Evolutionary conservation across 257 asterid genomes (phyloP).

Genomic region (Oldenlandia corymbosa): DNA sequence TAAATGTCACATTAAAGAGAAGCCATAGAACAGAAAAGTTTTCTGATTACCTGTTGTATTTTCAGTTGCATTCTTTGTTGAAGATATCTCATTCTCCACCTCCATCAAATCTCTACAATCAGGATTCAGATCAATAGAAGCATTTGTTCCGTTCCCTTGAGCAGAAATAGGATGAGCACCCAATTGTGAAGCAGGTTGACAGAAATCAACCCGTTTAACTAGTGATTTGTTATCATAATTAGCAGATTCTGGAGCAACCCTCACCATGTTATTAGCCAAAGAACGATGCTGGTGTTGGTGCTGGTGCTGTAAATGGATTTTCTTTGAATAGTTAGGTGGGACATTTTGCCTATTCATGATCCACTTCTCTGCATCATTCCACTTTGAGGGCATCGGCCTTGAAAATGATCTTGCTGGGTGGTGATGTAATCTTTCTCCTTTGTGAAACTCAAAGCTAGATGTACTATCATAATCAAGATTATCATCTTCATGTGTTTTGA

Average conservation of each 20-base stretch:
- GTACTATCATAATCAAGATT: slow-evolving; percentile 94
- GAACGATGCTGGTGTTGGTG: slow-evolving; percentile 38
- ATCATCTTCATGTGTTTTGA: slow-evolving; percentile 64
- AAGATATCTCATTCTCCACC: slow-evolving; percentile 36
- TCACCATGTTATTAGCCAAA: slow-evolving; percentile 30
- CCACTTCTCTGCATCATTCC: slow-evolving; percentile 99
- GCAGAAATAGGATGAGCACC: slow-evolving; percentile 31
- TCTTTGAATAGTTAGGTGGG: slow-evolving; percentile 50
- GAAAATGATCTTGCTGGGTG: slow-evolving; percentile 57
- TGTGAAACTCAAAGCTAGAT: slow-evolving; percentile 94
- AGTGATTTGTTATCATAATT: slow-evolving; percentile 43
- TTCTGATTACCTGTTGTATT: slow-evolving; percentile 73
- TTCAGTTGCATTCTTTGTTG: slow-evolving; percentile 48
- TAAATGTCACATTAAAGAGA: neutral
- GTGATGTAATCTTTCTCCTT: slow-evolving; percentile 73
- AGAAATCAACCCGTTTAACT: slow-evolving; percentile 70
- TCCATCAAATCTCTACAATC: slow-evolving; percentile 59
- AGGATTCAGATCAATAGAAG: slow-evolving; percentile 42
- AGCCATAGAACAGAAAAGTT: too few species aligned
- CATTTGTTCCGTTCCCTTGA: slow-evolving; percentile 28
- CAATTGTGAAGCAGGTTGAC: slow-evolving; percentile 42
- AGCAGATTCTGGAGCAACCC: slow-evolving; percentile 58
- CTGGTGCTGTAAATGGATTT: slow-evolving; percentile 40
- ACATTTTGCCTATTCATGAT: slow-evolving; percentile 66
- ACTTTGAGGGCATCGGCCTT: slow-evolving; percentile 83